Evolutionary conservation across 176 grass and related monocot genomes (phyloP).

Genomic region (Triticum turgidum): DNA sequence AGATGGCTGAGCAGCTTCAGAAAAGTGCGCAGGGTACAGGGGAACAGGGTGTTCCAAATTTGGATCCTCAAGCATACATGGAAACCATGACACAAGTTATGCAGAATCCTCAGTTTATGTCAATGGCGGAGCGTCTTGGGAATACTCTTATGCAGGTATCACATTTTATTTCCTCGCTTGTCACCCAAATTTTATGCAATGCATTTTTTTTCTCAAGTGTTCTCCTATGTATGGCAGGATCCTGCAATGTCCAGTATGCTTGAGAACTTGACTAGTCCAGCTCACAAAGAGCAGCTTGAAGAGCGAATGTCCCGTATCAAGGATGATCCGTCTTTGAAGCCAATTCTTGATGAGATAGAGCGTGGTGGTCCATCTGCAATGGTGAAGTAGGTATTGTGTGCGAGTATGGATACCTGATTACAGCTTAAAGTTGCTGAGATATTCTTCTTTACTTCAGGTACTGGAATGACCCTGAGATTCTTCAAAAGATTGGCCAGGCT

Average conservation of each 20-base stretch:
- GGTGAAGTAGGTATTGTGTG: constrained; percentile 72
- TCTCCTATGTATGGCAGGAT: constrained; percentile 48
- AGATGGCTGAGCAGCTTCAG: constrained; percentile 93
- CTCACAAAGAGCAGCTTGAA: constrained; percentile 85
- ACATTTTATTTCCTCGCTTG: background rate
- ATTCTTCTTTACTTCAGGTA: constrained; percentile 54
- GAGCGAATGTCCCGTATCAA: constrained; percentile 78
- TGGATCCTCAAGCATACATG: constrained; percentile 81
- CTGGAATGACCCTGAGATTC: constrained; percentile 94
- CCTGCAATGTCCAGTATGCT: constrained; percentile 89
- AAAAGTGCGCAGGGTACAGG: constrained; percentile 62
- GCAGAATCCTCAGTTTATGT: constrained; percentile 89
- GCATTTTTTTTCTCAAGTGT: background rate
- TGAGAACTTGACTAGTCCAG: constrained; percentile 70
- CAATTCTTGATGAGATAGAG: constrained; percentile 90
- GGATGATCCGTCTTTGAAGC: constrained; percentile 82
- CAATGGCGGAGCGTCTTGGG: constrained; percentile 86
- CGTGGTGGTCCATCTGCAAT: constrained; percentile 80
- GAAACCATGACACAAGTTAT: constrained; percentile 87
- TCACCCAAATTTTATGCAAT: background rate
- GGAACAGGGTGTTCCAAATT: constrained; percentile 60
- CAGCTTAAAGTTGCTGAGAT: constrained; percentile 10
- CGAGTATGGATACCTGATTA: background rate
- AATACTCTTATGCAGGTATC: constrained; percentile 81
- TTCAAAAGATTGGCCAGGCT: constrained; percentile 90